These are phyloP conservation scores for Pyrenula aspistea DNA, from an alignment of 495 filamentous ascomycete genomes.

Conservation along the genomic window DNA sequence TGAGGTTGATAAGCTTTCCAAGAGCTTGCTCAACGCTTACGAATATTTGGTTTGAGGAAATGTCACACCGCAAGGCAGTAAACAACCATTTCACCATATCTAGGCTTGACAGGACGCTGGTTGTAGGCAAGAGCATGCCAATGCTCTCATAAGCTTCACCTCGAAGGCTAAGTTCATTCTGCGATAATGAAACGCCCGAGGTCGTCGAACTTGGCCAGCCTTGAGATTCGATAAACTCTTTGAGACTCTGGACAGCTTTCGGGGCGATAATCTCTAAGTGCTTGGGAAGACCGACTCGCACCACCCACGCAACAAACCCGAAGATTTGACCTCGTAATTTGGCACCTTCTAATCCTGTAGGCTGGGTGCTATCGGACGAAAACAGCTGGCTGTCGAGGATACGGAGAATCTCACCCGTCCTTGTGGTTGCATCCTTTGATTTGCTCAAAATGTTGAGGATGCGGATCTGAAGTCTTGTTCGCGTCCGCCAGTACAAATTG, in stretches of 20 bases:
- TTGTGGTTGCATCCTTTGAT: conserved; percentile 54
- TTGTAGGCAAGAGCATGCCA: conserved; percentile 56
- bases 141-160: conserved; percentile 74
- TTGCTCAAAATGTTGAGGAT: conserved; percentile 65
- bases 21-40: conserved; percentile 85
- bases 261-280: conserved; percentile 53
- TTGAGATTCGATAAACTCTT: conserved; percentile 63
- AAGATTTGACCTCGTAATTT: conserved; percentile 78
- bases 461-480: conserved; percentile 57
- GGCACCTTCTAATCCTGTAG: conserved; percentile 53
- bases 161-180: conserved; percentile 53
- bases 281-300: conserved; percentile 52
- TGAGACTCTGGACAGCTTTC: conserved; percentile 57
- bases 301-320: conserved; percentile 77
- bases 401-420: conserved; percentile 48
- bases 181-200: conserved; percentile 30
- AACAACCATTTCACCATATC: conserved; percentile 65
- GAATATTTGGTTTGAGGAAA: conserved; percentile 57
- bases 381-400: conserved; percentile 58
- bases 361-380: conserved; percentile 29
- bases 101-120: conserved; percentile 17
- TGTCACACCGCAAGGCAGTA: conserved; percentile 66
- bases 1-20: conserved; percentile 57
- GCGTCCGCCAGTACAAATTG: conserved; percentile 50
- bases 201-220: conserved; percentile 62